A percentile compares a stretch with the other conserved stretches of the same genome.
Evolutionary conservation across 2,329 filamentous ascomycete genomes (phyloP).

Genomic region (Colletotrichum caudatum): DNA sequence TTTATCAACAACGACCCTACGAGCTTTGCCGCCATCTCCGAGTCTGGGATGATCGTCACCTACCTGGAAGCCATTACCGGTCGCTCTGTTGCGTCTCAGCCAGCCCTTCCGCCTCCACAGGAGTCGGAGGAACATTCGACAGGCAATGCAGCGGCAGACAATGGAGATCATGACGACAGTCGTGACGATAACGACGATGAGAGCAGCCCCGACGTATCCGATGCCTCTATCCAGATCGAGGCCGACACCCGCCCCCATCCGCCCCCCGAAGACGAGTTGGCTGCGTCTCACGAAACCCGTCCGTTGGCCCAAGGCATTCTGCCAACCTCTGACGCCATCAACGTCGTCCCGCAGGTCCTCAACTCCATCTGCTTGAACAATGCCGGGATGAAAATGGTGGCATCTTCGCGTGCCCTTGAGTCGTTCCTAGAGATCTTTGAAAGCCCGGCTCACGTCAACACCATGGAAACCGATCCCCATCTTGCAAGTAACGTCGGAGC

Average conservation of each 20-base stretch:
- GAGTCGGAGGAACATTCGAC: constrained; percentile 44
- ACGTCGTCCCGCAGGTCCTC: constrained; percentile 86
- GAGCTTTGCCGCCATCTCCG: constrained; percentile 94
- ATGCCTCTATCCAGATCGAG: constrained; percentile 54
- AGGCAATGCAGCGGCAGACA: constrained; percentile 30
- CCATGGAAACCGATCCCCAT: constrained; percentile 78
- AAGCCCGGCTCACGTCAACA: constrained; percentile 87
- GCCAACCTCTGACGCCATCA: constrained; percentile 89
- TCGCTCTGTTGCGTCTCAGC: constrained; percentile 55
- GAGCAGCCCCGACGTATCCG: constrained; percentile 55
- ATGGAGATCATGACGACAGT: constrained; percentile 40
- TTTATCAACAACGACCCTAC: constrained; percentile 99
- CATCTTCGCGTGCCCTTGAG: constrained; percentile 83
- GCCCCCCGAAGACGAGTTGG: constrained; percentile 62
- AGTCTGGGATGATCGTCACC: constrained; percentile 89
- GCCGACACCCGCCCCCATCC: constrained; percentile 62
- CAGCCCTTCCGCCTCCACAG: constrained; percentile 47
- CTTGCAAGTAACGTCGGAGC: constrained; percentile 81
- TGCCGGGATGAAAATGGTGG: constrained; percentile 87
- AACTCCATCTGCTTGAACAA: constrained; percentile 95
- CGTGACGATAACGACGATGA: constrained; percentile 49
- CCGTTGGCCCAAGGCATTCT: constrained; percentile 79
- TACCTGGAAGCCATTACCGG: constrained; percentile 86
- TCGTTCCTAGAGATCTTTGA: constrained; percentile 97
- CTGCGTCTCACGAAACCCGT: constrained; percentile 44